Percentiles rank a stretch among this genome's conserved stretches.
phyloP scores from a whole-genome alignment of 768 basidiomycete genomes.

The Lactarius sp. region DNA sequence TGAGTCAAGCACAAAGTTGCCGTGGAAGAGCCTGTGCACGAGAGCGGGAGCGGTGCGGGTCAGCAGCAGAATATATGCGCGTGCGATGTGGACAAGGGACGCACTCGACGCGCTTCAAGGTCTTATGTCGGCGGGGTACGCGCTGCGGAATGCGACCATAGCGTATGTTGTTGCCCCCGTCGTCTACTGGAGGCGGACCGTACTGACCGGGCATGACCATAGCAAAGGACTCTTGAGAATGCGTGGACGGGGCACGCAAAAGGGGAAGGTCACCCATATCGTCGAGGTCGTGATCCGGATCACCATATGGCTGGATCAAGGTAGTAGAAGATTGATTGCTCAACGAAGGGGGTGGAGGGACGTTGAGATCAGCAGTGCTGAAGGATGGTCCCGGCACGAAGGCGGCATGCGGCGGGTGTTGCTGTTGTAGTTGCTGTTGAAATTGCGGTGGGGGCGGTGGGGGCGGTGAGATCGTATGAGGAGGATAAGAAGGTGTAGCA shows the following conservation, averaged over 20 bases:
- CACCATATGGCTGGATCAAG: slow-evolving; percentile 31
- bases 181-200: slow-evolving; percentile 33
- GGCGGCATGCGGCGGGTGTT: neutral
- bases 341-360: slow-evolving; percentile 25
- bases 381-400: neutral
- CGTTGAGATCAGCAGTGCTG: slow-evolving; percentile 20
- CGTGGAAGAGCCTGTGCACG: slow-evolving; percentile 65
- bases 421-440: neutral
- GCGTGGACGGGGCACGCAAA: slow-evolving; percentile 32
- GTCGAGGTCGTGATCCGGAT: slow-evolving; percentile 30
- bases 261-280: slow-evolving; percentile 68
- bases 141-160: slow-evolving; percentile 91
- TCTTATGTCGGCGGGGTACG: slow-evolving; percentile 86
- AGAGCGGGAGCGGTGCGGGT: neutral
- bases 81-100: slow-evolving; percentile 29
- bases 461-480: slow-evolving; percentile 14
- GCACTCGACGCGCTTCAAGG: slow-evolving; percentile 86
- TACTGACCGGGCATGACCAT: slow-evolving; percentile 44
- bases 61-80: neutral
- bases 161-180: slow-evolving; percentile 56
- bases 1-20: slow-evolving; percentile 89
- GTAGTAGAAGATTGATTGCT: slow-evolving; percentile 16
- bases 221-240: slow-evolving; percentile 23
- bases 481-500: slow-evolving; percentile 13
- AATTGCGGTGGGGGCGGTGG: slow-evolving; percentile 1